Evolutionary conservation across 192 early-diverging fungal species (phyloP).

Genomic region (Coemansia guatemalensis): DNA sequence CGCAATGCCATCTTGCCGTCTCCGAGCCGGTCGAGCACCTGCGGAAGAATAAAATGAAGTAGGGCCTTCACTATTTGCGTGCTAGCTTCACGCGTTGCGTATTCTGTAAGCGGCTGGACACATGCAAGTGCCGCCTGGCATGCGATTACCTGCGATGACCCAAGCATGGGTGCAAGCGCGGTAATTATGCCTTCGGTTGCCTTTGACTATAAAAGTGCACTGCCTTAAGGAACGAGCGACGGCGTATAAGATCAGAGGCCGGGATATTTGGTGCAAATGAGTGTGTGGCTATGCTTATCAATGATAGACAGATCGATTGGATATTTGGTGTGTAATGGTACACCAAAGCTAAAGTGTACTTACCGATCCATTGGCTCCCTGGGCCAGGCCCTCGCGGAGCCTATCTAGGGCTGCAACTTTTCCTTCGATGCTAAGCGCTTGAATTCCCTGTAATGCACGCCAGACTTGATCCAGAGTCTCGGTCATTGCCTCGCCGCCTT

Average conservation of each 20-base stretch:
- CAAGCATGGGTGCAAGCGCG: slow-evolving; percentile 33
- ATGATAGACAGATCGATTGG: not conserved
- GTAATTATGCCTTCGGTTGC: slow-evolving; percentile 44
- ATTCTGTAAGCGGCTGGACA: slow-evolving; percentile 36
- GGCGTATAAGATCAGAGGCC: not conserved
- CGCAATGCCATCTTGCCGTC: slow-evolving; percentile 49
- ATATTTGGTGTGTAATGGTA: not conserved
- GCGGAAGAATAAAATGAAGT: slow-evolving; percentile 44
- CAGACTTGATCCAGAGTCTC: slow-evolving; percentile 46
- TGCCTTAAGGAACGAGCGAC: not conserved
- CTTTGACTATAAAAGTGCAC: slow-evolving; percentile 26
- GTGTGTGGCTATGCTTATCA: not conserved
- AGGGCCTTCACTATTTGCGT: slow-evolving; percentile 24
- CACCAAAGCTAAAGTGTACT: slow-evolving; percentile 4
- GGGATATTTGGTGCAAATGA: not conserved
- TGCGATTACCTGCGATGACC: slow-evolving; percentile 50
- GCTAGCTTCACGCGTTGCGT: slow-evolving; percentile 15
- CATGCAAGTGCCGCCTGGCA: slow-evolving; percentile 45
- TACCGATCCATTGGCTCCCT: slow-evolving; percentile 36
- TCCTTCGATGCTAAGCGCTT: slow-evolving; percentile 30
- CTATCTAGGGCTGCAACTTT: slow-evolving; percentile 29
- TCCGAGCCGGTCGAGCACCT: slow-evolving; percentile 46
- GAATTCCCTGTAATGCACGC: slow-evolving; percentile 28
- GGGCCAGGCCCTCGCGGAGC: slow-evolving; percentile 20
- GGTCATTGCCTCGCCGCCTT: slow-evolving; percentile 20